Evolutionary conservation across 2,329 filamentous ascomycete genomes (phyloP).

Genomic region (Scedosporium boydii): DNA sequence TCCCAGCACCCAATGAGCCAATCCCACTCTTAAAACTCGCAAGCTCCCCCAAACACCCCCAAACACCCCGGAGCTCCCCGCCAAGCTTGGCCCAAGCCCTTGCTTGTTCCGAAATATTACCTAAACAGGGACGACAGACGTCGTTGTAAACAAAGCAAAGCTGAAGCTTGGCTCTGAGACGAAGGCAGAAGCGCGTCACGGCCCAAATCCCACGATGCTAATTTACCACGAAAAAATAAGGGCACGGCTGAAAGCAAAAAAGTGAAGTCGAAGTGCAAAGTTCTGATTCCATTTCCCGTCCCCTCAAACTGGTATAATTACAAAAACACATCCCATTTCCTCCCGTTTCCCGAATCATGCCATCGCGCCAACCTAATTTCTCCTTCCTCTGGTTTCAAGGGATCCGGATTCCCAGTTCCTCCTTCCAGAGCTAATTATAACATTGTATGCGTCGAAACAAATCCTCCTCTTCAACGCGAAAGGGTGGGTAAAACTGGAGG

Average conservation of each 20-base stretch:
- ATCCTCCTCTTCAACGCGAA: background rate
- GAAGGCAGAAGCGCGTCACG: background rate
- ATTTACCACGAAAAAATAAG: background rate
- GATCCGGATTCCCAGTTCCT: background rate
- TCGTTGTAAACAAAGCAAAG: background rate
- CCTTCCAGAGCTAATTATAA: background rate
- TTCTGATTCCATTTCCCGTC: background rate
- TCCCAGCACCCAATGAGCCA: background rate
- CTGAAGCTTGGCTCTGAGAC: background rate
- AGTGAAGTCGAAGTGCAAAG: background rate
- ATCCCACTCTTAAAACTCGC: background rate
- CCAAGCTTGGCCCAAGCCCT: background rate
- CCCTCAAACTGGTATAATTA: conserved; percentile 5
- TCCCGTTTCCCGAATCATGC: background rate
- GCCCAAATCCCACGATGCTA: background rate
- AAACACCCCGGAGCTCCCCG: background rate
- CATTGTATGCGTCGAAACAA: background rate
- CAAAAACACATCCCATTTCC: background rate
- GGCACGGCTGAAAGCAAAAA: background rate
- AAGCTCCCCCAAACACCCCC: background rate
- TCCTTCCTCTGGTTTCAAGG: background rate
- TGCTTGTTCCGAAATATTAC: background rate
- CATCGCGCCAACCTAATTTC: background rate
- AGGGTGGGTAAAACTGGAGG: background rate
- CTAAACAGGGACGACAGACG: background rate